A percentile compares a stretch with the other conserved stretches of the same genome.
Evolutionary conservation across 192 early-diverging fungal genomes (phyloP).

Genomic region (Coemansia sp.): DNA sequence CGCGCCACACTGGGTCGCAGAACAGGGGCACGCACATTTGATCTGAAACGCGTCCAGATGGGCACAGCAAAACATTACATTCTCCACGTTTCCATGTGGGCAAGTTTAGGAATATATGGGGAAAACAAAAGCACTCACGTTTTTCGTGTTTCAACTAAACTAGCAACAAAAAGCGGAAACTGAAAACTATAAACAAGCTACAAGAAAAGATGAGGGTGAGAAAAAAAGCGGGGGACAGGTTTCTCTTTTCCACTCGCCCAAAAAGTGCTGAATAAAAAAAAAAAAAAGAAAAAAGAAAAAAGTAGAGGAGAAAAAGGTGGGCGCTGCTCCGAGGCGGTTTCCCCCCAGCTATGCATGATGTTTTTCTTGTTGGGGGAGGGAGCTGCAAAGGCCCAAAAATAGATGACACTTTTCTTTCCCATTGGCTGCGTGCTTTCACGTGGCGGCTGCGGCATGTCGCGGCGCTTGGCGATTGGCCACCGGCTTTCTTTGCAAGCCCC

Average conservation of each 20-base stretch:
- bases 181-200: conserved; percentile 12
- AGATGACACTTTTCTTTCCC: conserved; percentile 1
- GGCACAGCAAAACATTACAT: neutral
- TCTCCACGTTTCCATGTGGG: conserved; percentile 8
- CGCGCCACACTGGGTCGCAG: neutral
- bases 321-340: conserved; percentile 17
- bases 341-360: conserved; percentile 12
- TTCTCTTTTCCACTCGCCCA: neutral
- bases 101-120: neutral
- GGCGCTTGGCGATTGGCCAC: conserved; percentile 32
- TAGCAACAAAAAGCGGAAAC: conserved; percentile 20
- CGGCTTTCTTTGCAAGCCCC: conserved; percentile 1
- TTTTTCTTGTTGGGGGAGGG: conserved; percentile 1
- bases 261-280: conserved; percentile 9
- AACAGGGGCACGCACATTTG: conserved; percentile 2
- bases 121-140: conserved; percentile 11
- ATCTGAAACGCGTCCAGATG: conserved; percentile 7
- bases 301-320: conserved; percentile 52
- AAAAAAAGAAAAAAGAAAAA: conserved; percentile 34
- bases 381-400: neutral
- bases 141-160: conserved; percentile 24
- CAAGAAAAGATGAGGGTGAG: neutral
- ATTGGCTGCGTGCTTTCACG: conserved; percentile 48
- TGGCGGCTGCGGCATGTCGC: conserved; percentile 23
- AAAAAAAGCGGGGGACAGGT: conserved; percentile 1